These are phyloP conservation scores for Lachnellula hyalina DNA, from an alignment of 2,329 filamentous ascomycete species.

Conservation along the genomic window DNA sequence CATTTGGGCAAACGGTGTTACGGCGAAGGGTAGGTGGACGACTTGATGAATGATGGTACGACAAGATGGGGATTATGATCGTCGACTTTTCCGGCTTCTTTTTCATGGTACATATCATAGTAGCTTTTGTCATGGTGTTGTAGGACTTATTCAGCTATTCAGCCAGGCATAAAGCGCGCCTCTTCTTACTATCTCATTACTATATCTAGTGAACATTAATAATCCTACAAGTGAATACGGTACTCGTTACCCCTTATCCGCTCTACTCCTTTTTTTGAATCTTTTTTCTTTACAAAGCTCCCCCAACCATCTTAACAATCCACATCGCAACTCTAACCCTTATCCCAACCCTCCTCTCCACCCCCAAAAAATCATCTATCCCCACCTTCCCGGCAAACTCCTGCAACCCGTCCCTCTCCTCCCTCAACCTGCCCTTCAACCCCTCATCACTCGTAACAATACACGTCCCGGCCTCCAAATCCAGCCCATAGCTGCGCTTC, in stretches of 20 bases:
- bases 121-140: not conserved
- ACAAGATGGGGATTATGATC: not conserved
- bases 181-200: not conserved
- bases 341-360: conserved; percentile 77
- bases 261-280: conserved; percentile 18
- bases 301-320: conserved; percentile 81
- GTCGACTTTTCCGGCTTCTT: not conserved
- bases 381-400: conserved; percentile 65
- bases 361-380: conserved; percentile 71
- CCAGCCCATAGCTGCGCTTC: conserved; percentile 83
- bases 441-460: conserved; percentile 74
- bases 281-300: conserved; percentile 68
- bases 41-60: not conserved
- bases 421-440: conserved; percentile 66
- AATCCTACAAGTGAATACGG: not conserved
- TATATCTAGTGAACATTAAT: not conserved
- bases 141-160: not conserved
- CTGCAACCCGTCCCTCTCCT: conserved; percentile 77
- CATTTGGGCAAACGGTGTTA: not conserved
- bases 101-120: not conserved
- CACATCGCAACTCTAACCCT: conserved; percentile 89
- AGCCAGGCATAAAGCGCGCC: not conserved
- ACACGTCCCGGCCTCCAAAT: conserved; percentile 83
- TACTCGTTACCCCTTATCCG: no score
- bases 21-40: not conserved